Evolutionary conservation across 768 basidiomycete genomes (phyloP), one percentile per base, ranked within the genome.

Genomic region (Steccherinum ochraceum): DNA sequence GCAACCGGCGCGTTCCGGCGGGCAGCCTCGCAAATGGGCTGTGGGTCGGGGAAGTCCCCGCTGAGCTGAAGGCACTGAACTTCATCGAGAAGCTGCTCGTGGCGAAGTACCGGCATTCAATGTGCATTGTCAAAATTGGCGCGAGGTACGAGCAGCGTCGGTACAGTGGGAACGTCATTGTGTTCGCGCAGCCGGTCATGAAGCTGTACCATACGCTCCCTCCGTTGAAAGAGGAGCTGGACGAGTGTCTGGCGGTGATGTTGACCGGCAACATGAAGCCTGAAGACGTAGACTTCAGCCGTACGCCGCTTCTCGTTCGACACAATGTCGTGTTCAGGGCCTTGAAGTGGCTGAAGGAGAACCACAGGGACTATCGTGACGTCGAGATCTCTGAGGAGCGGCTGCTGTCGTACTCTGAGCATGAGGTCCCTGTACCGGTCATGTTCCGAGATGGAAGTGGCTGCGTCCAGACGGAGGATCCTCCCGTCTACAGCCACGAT

Each of bases 261-360:
- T 71, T 63, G 40, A 66, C 58, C 0, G 69, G 70, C 0, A 55
- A 65, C 0, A 21, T 27, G 12, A 44, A 52, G 25, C 68, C 68
- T 1, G 62, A 60, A 7, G 23, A 53, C n/a, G 47, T 61, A 12
- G 68, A 71, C 16, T 60, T 64, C 13, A 47, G 59, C 18, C 25
- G 55, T 2, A 55, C 53, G 5, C 59, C 55, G n/a, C 47, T 62
- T 7, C 40, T 60, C 4, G 51, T 73, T 0, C 45, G 67, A 3
- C 13, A 57, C 2, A 53, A 60, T 0, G 52, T 40, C 12, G 64
- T 63, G 0, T 5, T 27, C 4, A 13, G 5, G 3, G 58, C 60
- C 2, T 39, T 63, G 1, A 26, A 52, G 27, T 64, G 61, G 61
- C 35, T 64, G 13, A 47, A 51, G 24, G 24, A 51, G 21, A 53